Percentiles rank a stretch among this genome's conserved stretches.
Conservation (phyloP, 148 eudicot species). For the Persicaria maculosa region DNA sequence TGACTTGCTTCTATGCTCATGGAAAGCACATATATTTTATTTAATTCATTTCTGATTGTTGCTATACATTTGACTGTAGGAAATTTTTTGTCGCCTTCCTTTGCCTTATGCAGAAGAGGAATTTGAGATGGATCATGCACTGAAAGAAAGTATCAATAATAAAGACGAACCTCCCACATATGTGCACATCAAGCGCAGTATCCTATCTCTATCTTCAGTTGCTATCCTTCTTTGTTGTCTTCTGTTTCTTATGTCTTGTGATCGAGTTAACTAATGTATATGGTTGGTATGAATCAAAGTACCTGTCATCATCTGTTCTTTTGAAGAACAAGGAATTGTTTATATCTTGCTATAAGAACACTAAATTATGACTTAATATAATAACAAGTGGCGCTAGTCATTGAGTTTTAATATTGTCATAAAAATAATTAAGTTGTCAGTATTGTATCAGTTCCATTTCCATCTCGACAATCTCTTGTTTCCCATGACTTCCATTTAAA, state of each 20-base stretch:
- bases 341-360: conserved; percentile 2
- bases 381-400: background rate
- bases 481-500: conserved; percentile 26
- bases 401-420: background rate
- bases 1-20: conserved; percentile 7
- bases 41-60: conserved; percentile 1
- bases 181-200: conserved; percentile 85
- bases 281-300: background rate
- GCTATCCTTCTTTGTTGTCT: background rate
- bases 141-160: conserved; percentile 37
- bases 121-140: conserved; percentile 48
- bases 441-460: background rate
- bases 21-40: background rate
- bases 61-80: conserved; percentile 9
- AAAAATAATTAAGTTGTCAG: background rate
- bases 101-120: conserved; percentile 60
- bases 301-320: background rate
- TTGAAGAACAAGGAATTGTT: background rate
- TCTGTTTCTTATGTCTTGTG: background rate
- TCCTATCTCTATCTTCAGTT: conserved; percentile 32
- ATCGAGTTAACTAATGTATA: background rate
- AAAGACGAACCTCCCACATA: conserved; percentile 59
- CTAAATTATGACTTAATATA: background rate
- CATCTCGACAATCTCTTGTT: background rate
- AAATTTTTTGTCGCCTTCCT: conserved; percentile 39